Evolutionary conservation across 2,329 filamentous ascomycete species (phyloP), one percentile per base, ranked within the genome.

Genomic region (Mariannaea sp.): DNA sequence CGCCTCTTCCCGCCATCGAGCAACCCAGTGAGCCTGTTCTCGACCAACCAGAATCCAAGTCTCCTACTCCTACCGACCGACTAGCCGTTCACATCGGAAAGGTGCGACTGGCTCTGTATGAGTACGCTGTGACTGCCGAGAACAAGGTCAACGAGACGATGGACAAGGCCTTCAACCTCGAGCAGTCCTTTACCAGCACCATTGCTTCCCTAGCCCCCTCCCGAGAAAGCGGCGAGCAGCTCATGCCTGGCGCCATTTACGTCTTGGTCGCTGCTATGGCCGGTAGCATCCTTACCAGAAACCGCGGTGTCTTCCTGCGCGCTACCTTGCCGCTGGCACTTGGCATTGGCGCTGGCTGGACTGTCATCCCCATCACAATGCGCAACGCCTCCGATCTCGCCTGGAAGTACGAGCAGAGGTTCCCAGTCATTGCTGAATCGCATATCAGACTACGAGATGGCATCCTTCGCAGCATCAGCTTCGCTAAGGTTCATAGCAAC

Each of bases 241-340:
- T 99, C 51, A 86, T 97, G 75, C 94, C 94, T 27, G 93, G 93
- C 20, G 80, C 86, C 55, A 85, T 97, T 63, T 97, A 97, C 76
- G 92, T 97, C 40, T 83, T 97, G 24, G 92, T 99, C 41, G 88
- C 92, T 35, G 87, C 90, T 66, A 97, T 99, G 92, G 90, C 94
- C 29, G 94, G 93, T 64, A 92, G 86, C 73, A 97, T 99, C 71
- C 79, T 97, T 49, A 85, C 90, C 49, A 86, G 93, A 59, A 95
- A 96, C 79, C 86, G 93, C 65, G 92, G 89, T 73, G 81, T 97
- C 58, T 72, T 96, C 58, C 77, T 99, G 48, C 86, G 94, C 62
- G 86, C 87, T 48, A 79, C 86, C 2, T 81, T 89, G 2, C 94
- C 94, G 9, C 74, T 93, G 43, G 86, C 87, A 16, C 84, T 97